Percentiles rank a stretch among this genome's conserved stretches.
These are phyloP conservation scores for Thalassiosira pacifica DNA, from an alignment of 352 stramenopile genomes.

Conservation along the genomic window DNA sequence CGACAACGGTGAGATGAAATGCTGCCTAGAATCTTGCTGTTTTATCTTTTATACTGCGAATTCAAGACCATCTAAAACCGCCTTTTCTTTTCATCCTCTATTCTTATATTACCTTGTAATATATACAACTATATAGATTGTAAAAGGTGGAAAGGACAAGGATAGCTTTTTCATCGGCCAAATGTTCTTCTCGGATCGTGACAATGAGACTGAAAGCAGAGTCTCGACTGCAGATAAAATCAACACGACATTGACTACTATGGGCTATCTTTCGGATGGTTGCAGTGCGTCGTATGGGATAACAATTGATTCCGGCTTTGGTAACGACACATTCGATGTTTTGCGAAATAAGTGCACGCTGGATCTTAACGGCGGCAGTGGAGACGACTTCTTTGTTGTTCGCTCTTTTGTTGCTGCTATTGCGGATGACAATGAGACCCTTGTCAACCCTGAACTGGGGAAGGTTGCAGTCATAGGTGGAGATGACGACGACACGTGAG, in stretches of 20 bases:
- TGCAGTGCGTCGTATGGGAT: conserved; percentile 46
- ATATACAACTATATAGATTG: too few species aligned
- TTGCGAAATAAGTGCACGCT: conserved; percentile 60
- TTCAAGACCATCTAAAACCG: too few species aligned
- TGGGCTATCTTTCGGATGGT: conserved; percentile 61
- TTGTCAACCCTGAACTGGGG: not conserved
- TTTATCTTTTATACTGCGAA: too few species aligned
- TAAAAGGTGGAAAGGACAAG: too few species aligned
- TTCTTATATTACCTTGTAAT: too few species aligned
- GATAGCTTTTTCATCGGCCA: not conserved
- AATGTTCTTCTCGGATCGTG: not conserved
- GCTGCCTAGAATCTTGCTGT: conserved; percentile 4
- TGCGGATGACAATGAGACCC: too few species aligned
- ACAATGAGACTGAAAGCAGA: too few species aligned
- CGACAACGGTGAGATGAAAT: conserved; percentile 28
- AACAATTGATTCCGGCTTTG: conserved; percentile 55
- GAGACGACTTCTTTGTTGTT: conserved; percentile 55
- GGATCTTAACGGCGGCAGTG: conserved; percentile 65
- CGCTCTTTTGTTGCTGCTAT: conserved; percentile 57
- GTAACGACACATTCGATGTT: conserved; percentile 58
- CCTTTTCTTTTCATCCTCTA: too few species aligned
- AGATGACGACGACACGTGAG: not conserved
- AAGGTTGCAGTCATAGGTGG: not conserved
- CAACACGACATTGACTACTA: conserved; percentile 59
- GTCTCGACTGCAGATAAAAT: conserved; percentile 45